Conservation (phyloP, 441 rosid genomes). For the Populus hybrid region DNA sequence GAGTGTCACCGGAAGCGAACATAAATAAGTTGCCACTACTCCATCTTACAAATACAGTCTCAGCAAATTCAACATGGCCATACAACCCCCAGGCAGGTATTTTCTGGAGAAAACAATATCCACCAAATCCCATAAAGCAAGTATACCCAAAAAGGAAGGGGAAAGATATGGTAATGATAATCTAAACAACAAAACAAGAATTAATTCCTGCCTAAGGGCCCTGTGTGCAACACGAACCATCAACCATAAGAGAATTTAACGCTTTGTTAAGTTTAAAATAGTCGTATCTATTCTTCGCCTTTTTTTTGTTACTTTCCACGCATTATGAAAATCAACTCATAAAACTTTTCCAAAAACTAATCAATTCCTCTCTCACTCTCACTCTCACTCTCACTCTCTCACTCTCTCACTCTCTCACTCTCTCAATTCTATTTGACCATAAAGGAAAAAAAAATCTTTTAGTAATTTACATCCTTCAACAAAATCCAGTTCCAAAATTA, state of each 20-base stretch:
- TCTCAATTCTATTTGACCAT: not conserved
- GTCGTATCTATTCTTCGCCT: not conserved
- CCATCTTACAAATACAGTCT: not conserved
- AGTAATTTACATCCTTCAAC: not conserved
- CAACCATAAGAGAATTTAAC: not conserved
- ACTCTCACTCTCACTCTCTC: too few species aligned
- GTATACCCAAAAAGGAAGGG: not conserved
- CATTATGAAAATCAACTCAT: not conserved
- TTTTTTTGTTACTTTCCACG: not conserved
- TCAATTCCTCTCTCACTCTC: too few species aligned
- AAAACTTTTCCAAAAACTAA: not conserved
- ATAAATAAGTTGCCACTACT: not conserved
- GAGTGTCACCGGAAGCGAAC: too few species aligned
- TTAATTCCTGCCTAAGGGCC: slow-evolving; percentile 3
- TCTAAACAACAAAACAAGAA: slow-evolving; percentile 7
- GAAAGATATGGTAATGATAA: not conserved
- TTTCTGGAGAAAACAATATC: not conserved
- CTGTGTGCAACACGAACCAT: not conserved
- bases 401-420: too few species aligned
- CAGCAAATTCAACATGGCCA: not conserved
- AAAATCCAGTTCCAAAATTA: not conserved
- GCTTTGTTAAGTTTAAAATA: not conserved
- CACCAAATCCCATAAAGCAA: not conserved
- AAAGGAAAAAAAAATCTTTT: not conserved
- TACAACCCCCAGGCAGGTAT: not conserved